These are phyloP conservation scores for Russula abietina DNA, from an alignment of 768 basidiomycete species.

Conservation along the genomic window DNA sequence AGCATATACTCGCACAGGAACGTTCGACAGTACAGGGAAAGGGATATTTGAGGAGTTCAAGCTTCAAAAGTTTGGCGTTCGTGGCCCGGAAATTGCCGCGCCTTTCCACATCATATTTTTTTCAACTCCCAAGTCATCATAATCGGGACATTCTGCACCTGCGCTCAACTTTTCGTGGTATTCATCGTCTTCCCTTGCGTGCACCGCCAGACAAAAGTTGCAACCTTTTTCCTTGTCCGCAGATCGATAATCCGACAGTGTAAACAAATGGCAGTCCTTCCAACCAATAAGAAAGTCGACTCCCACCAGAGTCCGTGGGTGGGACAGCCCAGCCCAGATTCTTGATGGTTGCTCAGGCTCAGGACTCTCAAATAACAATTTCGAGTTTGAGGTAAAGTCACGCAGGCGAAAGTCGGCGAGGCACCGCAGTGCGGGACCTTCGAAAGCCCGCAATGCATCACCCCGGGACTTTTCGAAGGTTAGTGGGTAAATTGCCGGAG, in stretches of 20 bases:
- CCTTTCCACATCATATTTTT: too few relatives aligned
- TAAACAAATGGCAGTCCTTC: too few relatives aligned
- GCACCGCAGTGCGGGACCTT: neutral
- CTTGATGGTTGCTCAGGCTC: neutral
- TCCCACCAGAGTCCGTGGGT: neutral
- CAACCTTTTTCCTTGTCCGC: neutral
- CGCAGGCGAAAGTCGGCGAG: neutral
- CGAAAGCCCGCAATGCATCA: neutral
- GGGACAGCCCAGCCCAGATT: constrained; percentile 2
- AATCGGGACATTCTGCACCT: neutral
- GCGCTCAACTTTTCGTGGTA: neutral
- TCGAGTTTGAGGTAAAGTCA: neutral
- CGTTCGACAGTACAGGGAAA: too few relatives aligned
- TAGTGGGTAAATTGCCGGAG: too few relatives aligned
- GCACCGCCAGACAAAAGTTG: neutral
- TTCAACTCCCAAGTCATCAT: neutral
- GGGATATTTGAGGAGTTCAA: too few relatives aligned
- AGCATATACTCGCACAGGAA: too few relatives aligned
- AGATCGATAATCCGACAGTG: too few relatives aligned
- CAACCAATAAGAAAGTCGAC: neutral
- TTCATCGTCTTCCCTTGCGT: neutral
- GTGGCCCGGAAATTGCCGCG: too few relatives aligned
- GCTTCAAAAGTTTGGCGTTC: too few relatives aligned
- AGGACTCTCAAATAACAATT: neutral
- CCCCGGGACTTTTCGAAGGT: neutral